Conservation (phyloP, 1,284 basidiomycete genomes). For the Entoloma clypeatum region DNA sequence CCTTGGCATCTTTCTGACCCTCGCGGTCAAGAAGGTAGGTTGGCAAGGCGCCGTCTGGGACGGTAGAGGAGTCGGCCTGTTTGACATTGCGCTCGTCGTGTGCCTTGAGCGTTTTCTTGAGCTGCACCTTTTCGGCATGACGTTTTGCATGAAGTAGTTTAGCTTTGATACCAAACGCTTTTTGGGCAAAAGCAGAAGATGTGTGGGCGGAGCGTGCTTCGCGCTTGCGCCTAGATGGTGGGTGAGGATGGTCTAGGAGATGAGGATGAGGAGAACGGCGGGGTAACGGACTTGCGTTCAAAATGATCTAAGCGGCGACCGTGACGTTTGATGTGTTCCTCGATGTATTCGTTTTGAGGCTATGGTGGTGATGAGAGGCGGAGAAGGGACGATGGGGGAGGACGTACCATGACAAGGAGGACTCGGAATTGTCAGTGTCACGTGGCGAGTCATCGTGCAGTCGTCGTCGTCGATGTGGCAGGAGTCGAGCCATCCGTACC, state of each 20-base stretch:
- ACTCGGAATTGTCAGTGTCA: slow-evolving; percentile 20
- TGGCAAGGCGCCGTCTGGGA: slow-evolving; percentile 87
- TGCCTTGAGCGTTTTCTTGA: slow-evolving; percentile 98
- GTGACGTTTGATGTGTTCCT: slow-evolving; percentile 86
- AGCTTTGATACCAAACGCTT: slow-evolving; percentile 95
- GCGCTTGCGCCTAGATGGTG: slow-evolving; percentile 75
- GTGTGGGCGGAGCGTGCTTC: slow-evolving; percentile 91
- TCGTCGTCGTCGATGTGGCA: slow-evolving; percentile 58
- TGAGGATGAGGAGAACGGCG: slow-evolving; percentile 8
- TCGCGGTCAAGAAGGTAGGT: slow-evolving; percentile 97
- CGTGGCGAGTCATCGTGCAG: slow-evolving; percentile 19
- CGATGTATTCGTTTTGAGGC: slow-evolving; percentile 91
- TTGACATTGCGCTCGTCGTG: slow-evolving; percentile 99
- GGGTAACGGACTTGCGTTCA: slow-evolving; percentile 78
- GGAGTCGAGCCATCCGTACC: slow-evolving; percentile 50
- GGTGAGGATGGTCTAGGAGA: slow-evolving; percentile 4
- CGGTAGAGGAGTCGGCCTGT: slow-evolving; percentile 78
- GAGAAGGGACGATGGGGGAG: slow-evolving; percentile 8
- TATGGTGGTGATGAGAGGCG: slow-evolving; percentile 29
- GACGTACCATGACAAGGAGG: slow-evolving; percentile 45
- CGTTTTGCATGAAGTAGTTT: slow-evolving; percentile 96
- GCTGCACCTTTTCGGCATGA: slow-evolving; percentile 96
- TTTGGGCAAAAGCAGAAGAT: slow-evolving; percentile 85
- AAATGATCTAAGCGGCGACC: slow-evolving; percentile 83
- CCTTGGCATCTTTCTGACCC: slow-evolving; percentile 96